Evolutionary conservation across 2,329 filamentous ascomycete species (phyloP), one percentile per base, ranked within the genome.

Genomic region (Lasiodiplodia gonubiensis): DNA sequence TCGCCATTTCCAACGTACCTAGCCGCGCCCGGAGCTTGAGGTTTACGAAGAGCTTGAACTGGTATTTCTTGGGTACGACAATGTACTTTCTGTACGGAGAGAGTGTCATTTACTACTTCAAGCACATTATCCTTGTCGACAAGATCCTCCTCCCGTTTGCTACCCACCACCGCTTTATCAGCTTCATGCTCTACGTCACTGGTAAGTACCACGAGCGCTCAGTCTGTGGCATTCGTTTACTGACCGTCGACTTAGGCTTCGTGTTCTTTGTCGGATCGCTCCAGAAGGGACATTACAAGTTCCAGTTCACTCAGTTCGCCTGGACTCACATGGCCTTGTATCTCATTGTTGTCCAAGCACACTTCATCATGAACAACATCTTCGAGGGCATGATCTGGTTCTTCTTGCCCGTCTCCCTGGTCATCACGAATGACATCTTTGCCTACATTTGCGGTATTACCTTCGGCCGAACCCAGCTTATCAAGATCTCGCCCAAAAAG

Each of bases 311-410:
- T 70, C 95, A 99, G 80, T 99, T 98, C 76, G 95, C 94, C 65
- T 99, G 95, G 95, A 98, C 95, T 16, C 95, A 99, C 80, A 98
- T 99, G 94, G 95, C 96, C 5, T 88, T 99, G 23, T 98, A 97
- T 84, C 86, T 99, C 75, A 97, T 99, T 74, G 94, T 98, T 48
- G 94, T 97, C 6, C 94, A 99, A 80, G 94, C 95, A 16, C 95
- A 99, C 79, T 99, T 99, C 80, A 93, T 98, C 82, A 98, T 99
- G 92, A 99, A 99, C 86, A 99, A 99, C 81, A 91, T 99, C 71
- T 96, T 99, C 74, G 95, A 99, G 82, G 95, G 95, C 82, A 93
- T 99, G 92, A 97, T 99, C 78, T 99, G 95, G 95, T 98, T 99
- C 85, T 97, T 98, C 86, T 83, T 99, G 53, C 95, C 95, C 8